Base-by-base conservation (phyloP, 192 early-diverging fungal genomes). In the Gamsiella multidivaricata region DNA sequence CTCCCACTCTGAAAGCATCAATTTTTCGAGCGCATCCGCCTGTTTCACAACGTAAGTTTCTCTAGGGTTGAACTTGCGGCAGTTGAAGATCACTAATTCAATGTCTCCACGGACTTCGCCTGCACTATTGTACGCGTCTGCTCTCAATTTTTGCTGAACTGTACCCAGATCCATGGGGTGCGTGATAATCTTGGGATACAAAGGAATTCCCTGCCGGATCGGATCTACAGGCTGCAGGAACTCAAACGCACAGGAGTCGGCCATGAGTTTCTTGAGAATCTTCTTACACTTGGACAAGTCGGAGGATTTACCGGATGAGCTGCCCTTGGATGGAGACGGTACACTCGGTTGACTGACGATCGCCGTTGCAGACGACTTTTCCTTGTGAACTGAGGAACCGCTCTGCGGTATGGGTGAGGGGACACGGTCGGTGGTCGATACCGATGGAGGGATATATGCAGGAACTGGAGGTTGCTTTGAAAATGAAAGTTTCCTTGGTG, bases 81-180 rank as follows among this genome's bases (percentile, higher is more conserved):
- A 94, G 70, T 94, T 94, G 25, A 49, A 56, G n/a, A 92, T 79
- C 0, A 94, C 83, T 31, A 87, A 70, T 25, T 81, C 53, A 11
- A 94, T 73, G 56, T 93, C 90, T 12, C 74, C 68, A n/a, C 80
- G 60, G 34, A 94, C 81, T 45, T 87, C 83, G 3, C 70, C 56
- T 0, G 86, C 61, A 0, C 37, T 80, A 3, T 32, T 55, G 75
- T 94, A 93, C 23, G 75, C 56, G n/a, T 68, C 67, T n/a, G 83
- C 69, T 6, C 85, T 85, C 4, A 94, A 81, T 34, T 89, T 87
- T 6, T 81, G 80, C 50, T 69, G 78, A 25, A 92, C 84, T 0
- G 91, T 94, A 22, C 88, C 85, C 3, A 94, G 81, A 65, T 94
- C 92, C 88, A 94, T 94, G 0, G 92, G 92, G 0, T 52, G 20